Base-by-base conservation (phyloP, 129 eudicot species). In the Mikania micrantha region DNA sequence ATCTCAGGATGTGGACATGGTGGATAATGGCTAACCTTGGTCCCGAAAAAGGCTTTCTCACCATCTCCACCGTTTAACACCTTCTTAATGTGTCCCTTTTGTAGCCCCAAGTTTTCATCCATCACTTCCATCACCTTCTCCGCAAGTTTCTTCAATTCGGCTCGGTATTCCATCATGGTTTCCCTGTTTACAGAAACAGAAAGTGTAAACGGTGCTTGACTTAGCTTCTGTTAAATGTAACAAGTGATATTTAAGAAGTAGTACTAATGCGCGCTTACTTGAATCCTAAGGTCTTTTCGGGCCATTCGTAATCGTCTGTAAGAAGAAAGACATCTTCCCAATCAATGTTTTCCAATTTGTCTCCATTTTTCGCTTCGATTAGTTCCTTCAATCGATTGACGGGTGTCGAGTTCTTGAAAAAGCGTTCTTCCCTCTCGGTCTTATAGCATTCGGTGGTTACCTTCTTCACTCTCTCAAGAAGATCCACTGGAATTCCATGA, bases 11-110 rank as follows among this genome's bases (percentile, higher is more conserved):
- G 66, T 3, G 90, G 87, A 40, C 96, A 85, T 1, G 95, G 88
- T 10, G 95, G 95, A 28, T 88, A 88, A 65, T 88, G 88, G 83
- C 89, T 83, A 24, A 88, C 89, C 44, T 88, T 88, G 12, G 96
- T 85, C 52, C 96, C 96, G 29, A 88, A 88, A 34, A 82, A 88
- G 36, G 91, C 86, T 0, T 40, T 60, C 2, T 80, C 66, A 2
- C 50, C 75, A 50, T 71, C 62, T 21, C 79, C 77, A 0, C 81
- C 83, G 11, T 83, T 72, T 50, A 87, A 87, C 21, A 85, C 87
- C 62, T 57, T 78, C 77, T 75, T 78, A 12, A 87, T 78, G 87
- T 80, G 81, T 20, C 87, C 89, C 24, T 72, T 81, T 15, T 71
- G 79, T 24, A 87, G 24, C 27, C 87, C 94, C 20, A 87, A 61